phyloP scores from a whole-genome alignment of 305 asterid species.

The Fraxinus albicans region DNA sequence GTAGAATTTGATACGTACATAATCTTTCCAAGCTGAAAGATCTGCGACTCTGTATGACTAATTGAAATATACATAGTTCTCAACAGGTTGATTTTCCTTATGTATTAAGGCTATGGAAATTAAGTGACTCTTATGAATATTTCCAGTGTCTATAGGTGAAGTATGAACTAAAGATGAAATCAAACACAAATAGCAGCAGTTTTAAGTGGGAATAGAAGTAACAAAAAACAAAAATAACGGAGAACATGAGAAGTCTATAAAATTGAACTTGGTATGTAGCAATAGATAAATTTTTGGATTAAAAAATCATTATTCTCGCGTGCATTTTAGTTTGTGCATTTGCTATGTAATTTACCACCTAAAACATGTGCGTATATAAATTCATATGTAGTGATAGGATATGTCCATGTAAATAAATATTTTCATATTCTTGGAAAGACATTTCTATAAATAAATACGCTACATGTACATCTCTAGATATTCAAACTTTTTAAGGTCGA shows the following conservation, averaged over 20 bases:
- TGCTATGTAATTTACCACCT: neutral
- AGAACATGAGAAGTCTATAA: neutral
- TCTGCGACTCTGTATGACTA: neutral
- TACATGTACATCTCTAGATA: neutral
- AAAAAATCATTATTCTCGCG: neutral
- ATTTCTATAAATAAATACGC: neutral
- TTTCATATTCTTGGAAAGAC: neutral
- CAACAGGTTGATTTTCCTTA: neutral
- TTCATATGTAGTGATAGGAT: neutral
- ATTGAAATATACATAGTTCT: too few relatives aligned
- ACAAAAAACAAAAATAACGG: neutral
- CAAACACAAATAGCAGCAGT: neutral
- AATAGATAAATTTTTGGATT: too few relatives aligned
- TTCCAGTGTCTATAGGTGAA: neutral
- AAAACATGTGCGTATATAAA: too few relatives aligned
- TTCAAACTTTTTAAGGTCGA: constrained; percentile 39
- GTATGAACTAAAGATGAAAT: neutral
- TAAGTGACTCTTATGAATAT: neutral
- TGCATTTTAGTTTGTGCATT: neutral
- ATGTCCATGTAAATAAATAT: neutral
- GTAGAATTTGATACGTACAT: neutral
- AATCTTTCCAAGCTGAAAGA: neutral
- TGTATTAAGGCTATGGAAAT: too few relatives aligned
- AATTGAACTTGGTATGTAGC: neutral
- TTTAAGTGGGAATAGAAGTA: neutral